phyloP scores from a whole-genome alignment of 345 rosid genomes.

The Eucalyptus camaldulensis region DNA sequence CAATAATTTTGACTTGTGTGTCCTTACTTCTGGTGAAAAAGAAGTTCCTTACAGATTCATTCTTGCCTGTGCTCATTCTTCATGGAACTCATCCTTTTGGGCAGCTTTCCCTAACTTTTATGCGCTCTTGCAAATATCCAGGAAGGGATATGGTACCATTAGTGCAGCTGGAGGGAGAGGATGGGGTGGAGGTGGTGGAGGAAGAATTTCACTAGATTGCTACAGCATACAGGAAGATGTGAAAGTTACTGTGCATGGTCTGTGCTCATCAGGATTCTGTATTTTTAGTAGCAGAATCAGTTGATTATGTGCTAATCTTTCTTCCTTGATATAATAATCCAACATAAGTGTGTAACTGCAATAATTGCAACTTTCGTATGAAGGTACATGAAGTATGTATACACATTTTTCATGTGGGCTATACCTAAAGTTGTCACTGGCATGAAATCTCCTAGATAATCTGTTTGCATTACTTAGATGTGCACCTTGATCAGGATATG shows the following conservation, averaged over 20 bases:
- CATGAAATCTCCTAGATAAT: neutral
- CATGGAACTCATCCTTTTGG: neutral
- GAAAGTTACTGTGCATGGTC: slow-evolving; percentile 84
- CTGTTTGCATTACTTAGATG: neutral
- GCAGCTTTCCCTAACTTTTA: neutral
- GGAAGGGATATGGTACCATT: slow-evolving; percentile 85
- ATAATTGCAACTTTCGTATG: neutral
- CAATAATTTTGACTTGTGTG: neutral
- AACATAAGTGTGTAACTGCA: neutral
- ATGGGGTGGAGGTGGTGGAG: slow-evolving; percentile 98
- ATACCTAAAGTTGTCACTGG: neutral
- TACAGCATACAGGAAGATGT: slow-evolving; percentile 96
- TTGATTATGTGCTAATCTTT: slow-evolving; percentile 6
- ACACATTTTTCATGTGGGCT: neutral
- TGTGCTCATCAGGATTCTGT: slow-evolving; percentile 11
- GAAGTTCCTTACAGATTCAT: neutral
- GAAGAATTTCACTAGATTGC: slow-evolving; percentile 87
- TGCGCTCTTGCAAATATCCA: slow-evolving; percentile 12
- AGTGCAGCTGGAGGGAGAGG: slow-evolving; percentile 93
- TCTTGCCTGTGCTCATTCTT: neutral
- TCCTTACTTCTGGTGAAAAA: neutral
- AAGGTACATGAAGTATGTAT: neutral
- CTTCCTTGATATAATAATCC: neutral
- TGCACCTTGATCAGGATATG: neutral
- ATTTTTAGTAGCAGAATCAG: neutral